These are phyloP conservation scores for Phytophthora multivora DNA, from an alignment of 352 stramenopile species.

Conservation along the genomic window DNA sequence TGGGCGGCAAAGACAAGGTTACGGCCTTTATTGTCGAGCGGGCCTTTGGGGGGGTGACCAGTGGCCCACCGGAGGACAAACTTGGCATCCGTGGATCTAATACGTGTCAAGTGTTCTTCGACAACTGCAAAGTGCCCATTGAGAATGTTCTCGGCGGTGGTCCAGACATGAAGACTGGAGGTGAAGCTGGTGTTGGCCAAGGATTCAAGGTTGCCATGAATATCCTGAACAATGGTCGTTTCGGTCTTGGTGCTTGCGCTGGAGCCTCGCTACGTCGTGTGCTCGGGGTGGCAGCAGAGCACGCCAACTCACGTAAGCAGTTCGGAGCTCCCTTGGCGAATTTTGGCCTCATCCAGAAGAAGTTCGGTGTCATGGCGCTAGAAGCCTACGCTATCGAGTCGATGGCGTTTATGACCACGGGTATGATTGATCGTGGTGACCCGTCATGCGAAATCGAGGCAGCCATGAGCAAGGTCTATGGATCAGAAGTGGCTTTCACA, in stretches of 20 bases:
- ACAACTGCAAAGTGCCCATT: conserved; percentile 94
- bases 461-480: conserved; percentile 90
- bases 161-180: conserved; percentile 71
- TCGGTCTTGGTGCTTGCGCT: conserved; percentile 79
- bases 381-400: conserved; percentile 87
- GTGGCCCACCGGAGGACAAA: conserved; percentile 96
- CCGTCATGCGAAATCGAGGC: conserved; percentile 88
- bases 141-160: conserved; percentile 90
- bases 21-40: conserved; percentile 98
- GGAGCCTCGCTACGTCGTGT: conserved; percentile 75
- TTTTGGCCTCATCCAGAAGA: conserved; percentile 90
- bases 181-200: conserved; percentile 77
- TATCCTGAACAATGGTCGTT: conserved; percentile 94
- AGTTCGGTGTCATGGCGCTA: conserved; percentile 83
- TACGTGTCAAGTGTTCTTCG: conserved; percentile 96
- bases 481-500: conserved; percentile 80
- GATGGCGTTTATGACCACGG: conserved; percentile 91
- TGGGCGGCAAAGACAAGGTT: conserved; percentile 97
- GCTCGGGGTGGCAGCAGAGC: conserved; percentile 65
- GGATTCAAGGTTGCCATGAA: conserved; percentile 95
- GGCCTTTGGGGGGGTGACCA: conserved; percentile 90
- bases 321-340: conserved; percentile 74
- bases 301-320: conserved; percentile 83
- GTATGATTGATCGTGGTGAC: conserved; percentile 88
- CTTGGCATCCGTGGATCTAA: conserved; percentile 97